These are phyloP conservation scores for Filosporella fistucella DNA, from an alignment of 495 filamentous ascomycete genomes.

Conservation along the genomic window DNA sequence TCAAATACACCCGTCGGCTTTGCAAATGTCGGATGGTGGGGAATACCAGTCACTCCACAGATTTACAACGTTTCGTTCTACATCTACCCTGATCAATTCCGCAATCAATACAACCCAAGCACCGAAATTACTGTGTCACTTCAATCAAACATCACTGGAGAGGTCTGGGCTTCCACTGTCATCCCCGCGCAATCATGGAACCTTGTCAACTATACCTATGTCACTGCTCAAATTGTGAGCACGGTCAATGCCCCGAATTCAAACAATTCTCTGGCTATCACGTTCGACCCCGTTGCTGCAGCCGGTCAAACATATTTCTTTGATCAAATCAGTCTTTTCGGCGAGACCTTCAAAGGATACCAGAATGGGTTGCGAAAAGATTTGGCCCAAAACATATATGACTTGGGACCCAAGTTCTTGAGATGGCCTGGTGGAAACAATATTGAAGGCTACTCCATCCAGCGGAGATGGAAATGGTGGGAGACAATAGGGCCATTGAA, in stretches of 20 bases:
- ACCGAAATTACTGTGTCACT: constrained; percentile 24
- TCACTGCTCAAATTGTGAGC: constrained; percentile 5
- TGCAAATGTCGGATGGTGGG: constrained; percentile 41
- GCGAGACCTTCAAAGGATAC: constrained; percentile 41
- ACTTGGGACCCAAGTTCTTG: constrained; percentile 39
- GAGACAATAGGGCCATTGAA: constrained; percentile 48
- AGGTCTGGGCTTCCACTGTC: constrained; percentile 32
- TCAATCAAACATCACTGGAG: constrained; percentile 29
- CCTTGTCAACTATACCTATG: constrained; percentile 7
- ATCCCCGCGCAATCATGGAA: constrained; percentile 24
- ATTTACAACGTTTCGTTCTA: constrained; percentile 41
- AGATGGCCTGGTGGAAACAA: constrained; percentile 51
- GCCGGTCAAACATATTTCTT: constrained; percentile 38
- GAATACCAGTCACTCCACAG: constrained; percentile 37
- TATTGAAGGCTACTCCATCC: constrained; percentile 33
- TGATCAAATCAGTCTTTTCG: constrained; percentile 46
- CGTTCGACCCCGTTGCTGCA: constrained; percentile 38
- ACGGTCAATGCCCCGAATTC: constrained; percentile 28
- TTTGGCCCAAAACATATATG: constrained; percentile 38
- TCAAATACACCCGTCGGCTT: constrained; percentile 37
- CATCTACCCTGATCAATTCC: constrained; percentile 29
- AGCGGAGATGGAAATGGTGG: constrained; percentile 49
- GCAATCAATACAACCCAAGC: constrained; percentile 15
- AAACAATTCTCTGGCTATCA: constrained; percentile 48
- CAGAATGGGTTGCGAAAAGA: constrained; percentile 47